phyloP scores from a whole-genome alignment of 139 green algal species.

The Pseudopediastrum boryanum region DNA sequence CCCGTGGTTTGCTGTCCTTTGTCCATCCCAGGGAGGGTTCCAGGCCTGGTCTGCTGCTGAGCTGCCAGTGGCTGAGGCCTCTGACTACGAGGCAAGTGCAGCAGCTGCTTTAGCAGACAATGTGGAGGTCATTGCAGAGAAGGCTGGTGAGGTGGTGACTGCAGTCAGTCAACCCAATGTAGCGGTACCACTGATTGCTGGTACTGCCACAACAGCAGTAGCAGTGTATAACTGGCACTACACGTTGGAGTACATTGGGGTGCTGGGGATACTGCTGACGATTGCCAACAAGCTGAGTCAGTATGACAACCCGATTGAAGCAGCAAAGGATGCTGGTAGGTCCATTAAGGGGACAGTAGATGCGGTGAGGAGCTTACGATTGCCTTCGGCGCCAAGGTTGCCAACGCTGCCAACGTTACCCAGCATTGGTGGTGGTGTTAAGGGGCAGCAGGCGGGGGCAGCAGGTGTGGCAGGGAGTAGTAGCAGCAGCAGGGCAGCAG shows the following conservation, averaged over 20 bases:
- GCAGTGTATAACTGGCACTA: constrained; percentile 51
- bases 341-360: too few relatives aligned
- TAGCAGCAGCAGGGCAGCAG: too few relatives aligned
- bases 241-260: constrained; percentile 52
- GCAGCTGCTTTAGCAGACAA: constrained; percentile 47
- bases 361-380: too few relatives aligned
- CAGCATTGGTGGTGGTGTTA: too few relatives aligned
- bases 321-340: too few relatives aligned
- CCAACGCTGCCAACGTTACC: too few relatives aligned
- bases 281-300: constrained; percentile 28
- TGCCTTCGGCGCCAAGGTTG: too few relatives aligned
- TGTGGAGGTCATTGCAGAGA: constrained; percentile 38
- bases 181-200: constrained; percentile 21
- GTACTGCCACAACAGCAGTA: background rate
- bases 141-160: constrained; percentile 1
- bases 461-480: too few relatives aligned
- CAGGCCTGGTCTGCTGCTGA: constrained; percentile 41
- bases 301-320: constrained; percentile 46
- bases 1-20: constrained; percentile 41
- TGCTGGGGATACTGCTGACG: constrained; percentile 53
- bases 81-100: constrained; percentile 12
- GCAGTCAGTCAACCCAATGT: constrained; percentile 32
- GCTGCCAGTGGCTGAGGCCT: constrained; percentile 35
- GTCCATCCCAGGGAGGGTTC: too few relatives aligned
- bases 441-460: too few relatives aligned